Evolutionary conservation across 208 protist species (phyloP).

Genomic region (Herpetomonas muscarum): DNA sequence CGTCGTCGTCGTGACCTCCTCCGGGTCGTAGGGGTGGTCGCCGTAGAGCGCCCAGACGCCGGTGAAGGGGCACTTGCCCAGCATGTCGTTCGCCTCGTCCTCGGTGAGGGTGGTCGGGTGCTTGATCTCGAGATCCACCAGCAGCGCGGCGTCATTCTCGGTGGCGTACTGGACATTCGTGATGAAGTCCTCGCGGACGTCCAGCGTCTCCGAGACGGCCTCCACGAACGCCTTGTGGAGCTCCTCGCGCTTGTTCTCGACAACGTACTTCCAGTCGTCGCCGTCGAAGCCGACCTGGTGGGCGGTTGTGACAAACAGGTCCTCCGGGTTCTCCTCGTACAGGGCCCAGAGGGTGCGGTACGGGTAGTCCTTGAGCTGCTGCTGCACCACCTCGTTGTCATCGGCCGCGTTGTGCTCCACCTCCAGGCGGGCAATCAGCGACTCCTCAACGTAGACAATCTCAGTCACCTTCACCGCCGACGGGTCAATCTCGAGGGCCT

Average conservation of each 20-base stretch:
- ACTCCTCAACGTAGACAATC: slow-evolving; percentile 1
- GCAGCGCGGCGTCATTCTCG: slow-evolving; percentile 21
- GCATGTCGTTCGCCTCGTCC: slow-evolving; percentile 26
- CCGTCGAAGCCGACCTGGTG: slow-evolving; percentile 46
- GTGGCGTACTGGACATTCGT: slow-evolving; percentile 12
- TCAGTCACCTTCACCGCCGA: slow-evolving; percentile 16
- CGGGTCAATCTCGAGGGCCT: slow-evolving; percentile 13
- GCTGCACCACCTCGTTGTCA: slow-evolving; percentile 24
- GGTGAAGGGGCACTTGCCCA: slow-evolving; percentile 31
- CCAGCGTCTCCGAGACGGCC: slow-evolving; percentile 10
- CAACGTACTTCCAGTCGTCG: slow-evolving; percentile 57
- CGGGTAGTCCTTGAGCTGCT: neutral
- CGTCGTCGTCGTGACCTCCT: slow-evolving; percentile 20
- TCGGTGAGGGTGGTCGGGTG: slow-evolving; percentile 31
- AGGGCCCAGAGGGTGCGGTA: neutral
- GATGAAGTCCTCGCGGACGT: slow-evolving; percentile 30
- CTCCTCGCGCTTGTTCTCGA: slow-evolving; percentile 12
- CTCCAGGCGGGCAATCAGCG: slow-evolving; percentile 6
- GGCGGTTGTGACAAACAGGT: slow-evolving; percentile 10
- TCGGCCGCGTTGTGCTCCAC: slow-evolving; percentile 16
- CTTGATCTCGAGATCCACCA: slow-evolving; percentile 40
- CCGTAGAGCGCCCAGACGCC: slow-evolving; percentile 58
- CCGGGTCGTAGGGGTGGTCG: slow-evolving; percentile 27
- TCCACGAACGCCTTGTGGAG: neutral
- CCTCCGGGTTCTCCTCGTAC: neutral